Evolutionary conservation across 176 grass and related monocot species (phyloP).

Genomic region (Phoenix dactylifera): DNA sequence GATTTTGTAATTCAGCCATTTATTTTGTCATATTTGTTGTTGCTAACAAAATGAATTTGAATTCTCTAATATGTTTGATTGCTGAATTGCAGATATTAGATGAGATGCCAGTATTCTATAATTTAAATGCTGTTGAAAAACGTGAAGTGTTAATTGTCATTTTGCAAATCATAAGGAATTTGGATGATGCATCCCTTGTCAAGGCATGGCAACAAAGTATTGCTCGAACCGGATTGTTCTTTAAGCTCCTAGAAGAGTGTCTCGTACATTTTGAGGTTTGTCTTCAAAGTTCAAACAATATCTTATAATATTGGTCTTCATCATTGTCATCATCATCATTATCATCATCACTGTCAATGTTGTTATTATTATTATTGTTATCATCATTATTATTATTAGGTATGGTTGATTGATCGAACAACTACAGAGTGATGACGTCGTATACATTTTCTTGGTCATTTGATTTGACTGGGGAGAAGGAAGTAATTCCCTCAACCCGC

Average conservation of each 20-base stretch:
- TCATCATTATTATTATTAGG: too few relatives aligned
- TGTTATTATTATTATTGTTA: too few relatives aligned
- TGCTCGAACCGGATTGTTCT: conserved; percentile 92
- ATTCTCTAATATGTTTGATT: neutral
- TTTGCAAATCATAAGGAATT: conserved; percentile 96
- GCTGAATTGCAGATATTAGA: conserved; percentile 77
- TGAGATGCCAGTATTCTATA: conserved; percentile 99
- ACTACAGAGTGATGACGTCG: too few relatives aligned
- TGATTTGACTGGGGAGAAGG: too few relatives aligned
- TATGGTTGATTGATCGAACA: too few relatives aligned
- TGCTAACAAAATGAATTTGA: neutral
- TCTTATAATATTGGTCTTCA: too few relatives aligned
- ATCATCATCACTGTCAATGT: too few relatives aligned
- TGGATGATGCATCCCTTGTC: conserved; percentile 84
- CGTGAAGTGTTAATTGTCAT: conserved; percentile 94
- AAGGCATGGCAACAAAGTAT: conserved; percentile 99
- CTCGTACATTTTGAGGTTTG: conserved; percentile 90
- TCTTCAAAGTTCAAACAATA: conserved; percentile 2
- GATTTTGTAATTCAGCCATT: neutral
- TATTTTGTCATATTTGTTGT: neutral
- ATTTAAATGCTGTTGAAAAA: conserved; percentile 89
- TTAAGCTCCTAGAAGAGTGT: conserved; percentile 99
- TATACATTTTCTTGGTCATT: too few relatives aligned
- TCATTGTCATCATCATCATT: too few relatives aligned
- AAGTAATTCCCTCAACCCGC: too few relatives aligned